Base-by-base conservation (phyloP, 2,329 filamentous ascomycete genomes). In the Pleomassaria siparia region DNA sequence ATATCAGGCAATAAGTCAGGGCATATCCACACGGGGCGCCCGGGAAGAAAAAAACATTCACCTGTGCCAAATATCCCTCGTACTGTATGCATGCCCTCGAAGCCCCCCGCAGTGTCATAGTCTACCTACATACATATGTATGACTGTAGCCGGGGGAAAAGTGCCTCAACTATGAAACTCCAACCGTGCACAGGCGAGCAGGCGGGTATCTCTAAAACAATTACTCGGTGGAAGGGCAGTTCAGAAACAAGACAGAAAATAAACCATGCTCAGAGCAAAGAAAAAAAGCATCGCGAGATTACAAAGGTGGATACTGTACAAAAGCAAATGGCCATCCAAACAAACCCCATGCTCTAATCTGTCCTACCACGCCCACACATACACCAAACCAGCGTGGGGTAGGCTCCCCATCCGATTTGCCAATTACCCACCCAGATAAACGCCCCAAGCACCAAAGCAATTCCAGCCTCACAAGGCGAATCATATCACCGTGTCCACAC, bases 161-260 rank as follows among this genome's bases (percentile, higher is more conserved):
- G n/a, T n/a, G 10, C 35, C n/a, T 21, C 4, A 37, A 21, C 21
- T 20, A 6, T 41, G 21, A 40, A 46, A 46, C 33, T 6, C 33
- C 24, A 4, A 35, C 25, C 37, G 13, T 26, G 24, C 13, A 15
- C 21, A 22, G 26, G 18, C 37, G 20, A 37, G 37, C 26, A 43
- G 29, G 44, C 37, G 44, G 44, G 44, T 43, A 42, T 47, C 44
- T 47, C 37, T 35, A 43, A 36, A 6, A 7, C n/a, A 44, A 18
- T 20, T 7, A 9, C 5, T 20, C 6, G 20, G 11, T 32, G 6
- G 15, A 5, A n/a, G 9, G 5, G n/a, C 7, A 12, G 24, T 22
- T 12, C 35, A 37, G 24, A 20, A 13, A 24, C 21, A 37, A 7
- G n/a, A 37, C 3, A 6, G 4, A 12, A n/a, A 20, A 22, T 5